A percentile compares a stretch with the other conserved stretches of the same genome.
These are phyloP conservation scores for Helichrysum umbraculigerum DNA, from an alignment of 129 eudicot species.

Conservation along the genomic window DNA sequence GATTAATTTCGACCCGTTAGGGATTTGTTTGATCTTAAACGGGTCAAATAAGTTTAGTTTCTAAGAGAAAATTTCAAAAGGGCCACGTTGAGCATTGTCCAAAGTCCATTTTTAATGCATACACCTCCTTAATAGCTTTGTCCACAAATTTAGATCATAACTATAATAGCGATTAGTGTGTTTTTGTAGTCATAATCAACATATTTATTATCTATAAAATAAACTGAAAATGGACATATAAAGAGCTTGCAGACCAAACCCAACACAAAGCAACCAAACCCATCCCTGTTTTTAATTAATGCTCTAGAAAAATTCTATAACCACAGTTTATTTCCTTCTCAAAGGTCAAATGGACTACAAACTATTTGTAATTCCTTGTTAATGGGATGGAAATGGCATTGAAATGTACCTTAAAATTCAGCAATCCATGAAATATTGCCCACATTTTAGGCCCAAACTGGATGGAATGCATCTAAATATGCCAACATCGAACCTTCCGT, in stretches of 20 bases:
- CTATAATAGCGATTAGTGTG: no score
- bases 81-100: no score
- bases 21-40: background rate
- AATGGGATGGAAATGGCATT: background rate
- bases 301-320: no score
- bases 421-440: constrained; percentile 63
- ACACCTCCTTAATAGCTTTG: no score
- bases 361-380: background rate
- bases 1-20: background rate
- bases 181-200: no score
- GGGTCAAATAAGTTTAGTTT: background rate
- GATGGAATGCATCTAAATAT: constrained; percentile 48
- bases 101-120: background rate
- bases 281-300: no score
- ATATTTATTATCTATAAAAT: no score
- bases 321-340: background rate
- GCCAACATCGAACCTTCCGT: constrained; percentile 50
- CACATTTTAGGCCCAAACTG: constrained; percentile 80
- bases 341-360: background rate
- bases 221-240: no score
- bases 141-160: no score
- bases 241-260: no score
- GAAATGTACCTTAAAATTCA: constrained; percentile 55
- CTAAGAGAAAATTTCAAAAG: no score
- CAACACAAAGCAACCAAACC: no score